Conservation (phyloP, 2,329 filamentous ascomycete genomes). For the Cladophialophora chaetospira region DNA sequence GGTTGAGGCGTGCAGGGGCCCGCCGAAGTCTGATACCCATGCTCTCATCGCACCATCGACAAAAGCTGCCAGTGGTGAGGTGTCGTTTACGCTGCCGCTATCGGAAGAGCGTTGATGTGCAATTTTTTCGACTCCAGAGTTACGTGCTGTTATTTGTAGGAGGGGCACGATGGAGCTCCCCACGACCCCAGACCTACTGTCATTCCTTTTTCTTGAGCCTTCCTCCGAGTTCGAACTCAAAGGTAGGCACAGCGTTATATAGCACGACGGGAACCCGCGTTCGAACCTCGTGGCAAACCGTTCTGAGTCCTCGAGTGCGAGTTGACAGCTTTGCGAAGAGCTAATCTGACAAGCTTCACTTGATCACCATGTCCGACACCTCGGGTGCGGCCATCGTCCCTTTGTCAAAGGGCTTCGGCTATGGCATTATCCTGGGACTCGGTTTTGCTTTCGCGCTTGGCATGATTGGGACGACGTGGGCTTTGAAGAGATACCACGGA, state of each 20-base stretch:
- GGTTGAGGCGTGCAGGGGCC: not conserved
- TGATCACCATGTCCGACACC: conserved; percentile 18
- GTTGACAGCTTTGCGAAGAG: no score
- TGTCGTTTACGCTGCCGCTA: conserved; percentile 13
- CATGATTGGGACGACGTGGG: conserved; percentile 73
- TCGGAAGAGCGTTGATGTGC: conserved; percentile 4
- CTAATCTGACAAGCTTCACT: no score
- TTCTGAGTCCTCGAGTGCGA: no score
- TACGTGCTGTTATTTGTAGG: not conserved
- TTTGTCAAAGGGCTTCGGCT: conserved; percentile 60
- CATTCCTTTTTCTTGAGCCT: conserved; percentile 7
- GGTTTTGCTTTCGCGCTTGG: conserved; percentile 73
- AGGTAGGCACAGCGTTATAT: no score
- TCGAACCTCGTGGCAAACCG: no score
- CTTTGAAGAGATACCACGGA: conserved; percentile 68
- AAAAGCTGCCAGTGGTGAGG: not conserved
- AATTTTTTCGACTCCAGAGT: conserved; percentile 9
- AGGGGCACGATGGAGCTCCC: conserved; percentile 1
- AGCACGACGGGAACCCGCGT: not conserved
- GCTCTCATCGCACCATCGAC: not conserved
- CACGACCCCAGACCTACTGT: conserved; percentile 4
- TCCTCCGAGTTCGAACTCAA: no score
- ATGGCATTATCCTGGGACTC: conserved; percentile 75
- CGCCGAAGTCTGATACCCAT: not conserved
- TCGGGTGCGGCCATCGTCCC: conserved; percentile 22